Percentiles rank a stretch among this genome's conserved stretches.
Evolutionary conservation across 2,329 filamentous ascomycete genomes (phyloP).

Genomic region (Penicillium sclerotigenum): DNA sequence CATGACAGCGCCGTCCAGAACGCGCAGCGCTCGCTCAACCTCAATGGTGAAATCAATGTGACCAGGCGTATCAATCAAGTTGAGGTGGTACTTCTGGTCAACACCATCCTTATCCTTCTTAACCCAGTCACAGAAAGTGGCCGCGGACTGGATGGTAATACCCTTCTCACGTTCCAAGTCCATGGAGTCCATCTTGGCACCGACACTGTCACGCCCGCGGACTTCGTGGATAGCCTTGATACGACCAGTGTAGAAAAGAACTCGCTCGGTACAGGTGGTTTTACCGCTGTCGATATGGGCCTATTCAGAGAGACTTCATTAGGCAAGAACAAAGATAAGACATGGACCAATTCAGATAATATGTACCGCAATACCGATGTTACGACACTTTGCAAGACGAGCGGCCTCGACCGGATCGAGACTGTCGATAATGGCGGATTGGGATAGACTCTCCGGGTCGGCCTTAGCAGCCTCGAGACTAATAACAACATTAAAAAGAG

Average conservation of each 20-base stretch:
- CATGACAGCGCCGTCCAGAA: conserved; percentile 96
- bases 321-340: background rate
- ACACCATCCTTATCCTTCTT: conserved; percentile 74
- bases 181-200: conserved; percentile 99
- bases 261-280: conserved; percentile 92
- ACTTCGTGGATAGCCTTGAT: conserved; percentile 98
- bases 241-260: conserved; percentile 95
- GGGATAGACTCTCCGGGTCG: conserved; percentile 56
- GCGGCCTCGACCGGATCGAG: conserved; percentile 75
- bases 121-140: conserved; percentile 95
- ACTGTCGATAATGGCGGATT: conserved; percentile 70
- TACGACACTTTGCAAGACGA: conserved; percentile 77
- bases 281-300: conserved; percentile 99
- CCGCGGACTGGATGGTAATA: conserved; percentile 97
- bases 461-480: conserved; percentile 57
- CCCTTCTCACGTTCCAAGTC: conserved; percentile 97
- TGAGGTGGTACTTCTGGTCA: conserved; percentile 93
- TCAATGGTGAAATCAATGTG: conserved; percentile 99
- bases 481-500: conserved; percentile 12
- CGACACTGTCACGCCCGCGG: conserved; percentile 79
- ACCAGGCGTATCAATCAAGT: conserved; percentile 96
- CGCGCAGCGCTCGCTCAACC: conserved; percentile 89
- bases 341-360: background rate
- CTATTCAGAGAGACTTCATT: conserved; percentile 42
- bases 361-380: conserved; percentile 93